These are phyloP conservation scores for Mortierella antarctica DNA, from an alignment of 192 early-diverging fungal genomes.

Conservation along the genomic window DNA sequence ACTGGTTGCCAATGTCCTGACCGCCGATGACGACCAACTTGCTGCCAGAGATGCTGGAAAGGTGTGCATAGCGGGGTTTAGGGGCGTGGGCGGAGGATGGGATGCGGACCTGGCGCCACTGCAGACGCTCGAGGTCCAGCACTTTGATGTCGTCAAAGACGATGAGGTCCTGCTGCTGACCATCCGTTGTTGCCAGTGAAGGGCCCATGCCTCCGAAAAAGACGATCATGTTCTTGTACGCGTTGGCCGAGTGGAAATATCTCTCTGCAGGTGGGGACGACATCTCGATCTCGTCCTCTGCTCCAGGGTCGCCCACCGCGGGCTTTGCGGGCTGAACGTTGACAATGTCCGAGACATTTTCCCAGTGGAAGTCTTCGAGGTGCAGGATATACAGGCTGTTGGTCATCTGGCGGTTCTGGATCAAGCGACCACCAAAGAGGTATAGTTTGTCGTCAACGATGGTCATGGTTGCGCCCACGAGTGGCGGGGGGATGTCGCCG, in stretches of 20 bases:
- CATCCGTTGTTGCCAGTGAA: constrained; percentile 62
- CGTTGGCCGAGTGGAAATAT: constrained; percentile 84
- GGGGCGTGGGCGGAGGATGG: constrained; percentile 62
- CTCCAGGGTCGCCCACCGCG: constrained; percentile 46
- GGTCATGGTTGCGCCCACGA: constrained; percentile 79
- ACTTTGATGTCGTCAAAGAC: constrained; percentile 78
- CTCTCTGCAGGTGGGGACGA: constrained; percentile 62
- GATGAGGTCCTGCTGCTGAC: constrained; percentile 54
- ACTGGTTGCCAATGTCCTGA: constrained; percentile 80
- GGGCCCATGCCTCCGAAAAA: constrained; percentile 88
- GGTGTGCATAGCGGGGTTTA: constrained; percentile 80
- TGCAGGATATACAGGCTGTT: constrained; percentile 76
- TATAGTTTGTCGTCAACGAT: constrained; percentile 71
- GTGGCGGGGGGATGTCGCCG: constrained; percentile 80
- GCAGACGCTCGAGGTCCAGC: constrained; percentile 72
- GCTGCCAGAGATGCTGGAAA: constrained; percentile 74
- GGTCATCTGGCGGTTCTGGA: constrained; percentile 76
- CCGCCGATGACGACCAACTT: constrained; percentile 78
- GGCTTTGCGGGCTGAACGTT: constrained; percentile 47
- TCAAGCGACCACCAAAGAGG: constrained; percentile 80
- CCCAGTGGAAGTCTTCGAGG: constrained; percentile 71
- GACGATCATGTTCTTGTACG: constrained; percentile 72
- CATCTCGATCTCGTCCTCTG: constrained; percentile 39
- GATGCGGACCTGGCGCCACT: constrained; percentile 69
- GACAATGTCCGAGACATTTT: constrained; percentile 53